Evolutionary conservation across 257 asterid species (phyloP).

Genomic region (Penstemon davidsonii): DNA sequence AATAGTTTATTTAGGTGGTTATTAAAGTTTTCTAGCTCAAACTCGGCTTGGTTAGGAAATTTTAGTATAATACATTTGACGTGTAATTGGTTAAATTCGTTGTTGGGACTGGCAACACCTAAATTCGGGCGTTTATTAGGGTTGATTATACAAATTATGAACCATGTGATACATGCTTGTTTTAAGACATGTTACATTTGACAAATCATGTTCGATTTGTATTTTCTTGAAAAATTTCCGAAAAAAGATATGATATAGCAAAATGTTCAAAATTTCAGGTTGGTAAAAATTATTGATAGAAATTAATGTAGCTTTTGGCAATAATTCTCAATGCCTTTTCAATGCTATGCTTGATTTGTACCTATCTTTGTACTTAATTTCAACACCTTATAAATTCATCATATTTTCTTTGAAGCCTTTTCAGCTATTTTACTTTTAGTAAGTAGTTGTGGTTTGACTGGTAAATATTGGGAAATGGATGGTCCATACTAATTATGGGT

Average conservation of each 20-base stretch:
- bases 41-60: too few relatives aligned
- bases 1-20: too few relatives aligned
- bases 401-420: background rate
- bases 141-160: too few relatives aligned
- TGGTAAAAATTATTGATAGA: slow-evolving; percentile 20
- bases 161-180: too few relatives aligned
- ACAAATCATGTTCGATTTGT: too few relatives aligned
- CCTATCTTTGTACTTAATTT: too few relatives aligned
- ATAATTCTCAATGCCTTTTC: slow-evolving; percentile 23
- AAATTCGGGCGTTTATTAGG: too few relatives aligned
- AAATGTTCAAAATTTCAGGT: slow-evolving; percentile 30
- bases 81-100: too few relatives aligned
- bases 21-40: too few relatives aligned
- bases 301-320: slow-evolving; percentile 20
- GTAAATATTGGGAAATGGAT: background rate
- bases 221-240: slow-evolving; percentile 37
- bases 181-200: too few relatives aligned
- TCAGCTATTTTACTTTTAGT: background rate
- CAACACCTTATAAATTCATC: background rate
- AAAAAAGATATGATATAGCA: slow-evolving; percentile 17
- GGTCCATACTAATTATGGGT: slow-evolving; percentile 3
- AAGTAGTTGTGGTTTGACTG: slow-evolving; percentile 22
- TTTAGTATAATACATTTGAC: too few relatives aligned
- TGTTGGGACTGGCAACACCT: too few relatives aligned
- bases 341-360: slow-evolving; percentile 19